Evolutionary conservation across 176 grass and related monocot genomes (phyloP).

Genomic region (Ensete ventricosum): DNA sequence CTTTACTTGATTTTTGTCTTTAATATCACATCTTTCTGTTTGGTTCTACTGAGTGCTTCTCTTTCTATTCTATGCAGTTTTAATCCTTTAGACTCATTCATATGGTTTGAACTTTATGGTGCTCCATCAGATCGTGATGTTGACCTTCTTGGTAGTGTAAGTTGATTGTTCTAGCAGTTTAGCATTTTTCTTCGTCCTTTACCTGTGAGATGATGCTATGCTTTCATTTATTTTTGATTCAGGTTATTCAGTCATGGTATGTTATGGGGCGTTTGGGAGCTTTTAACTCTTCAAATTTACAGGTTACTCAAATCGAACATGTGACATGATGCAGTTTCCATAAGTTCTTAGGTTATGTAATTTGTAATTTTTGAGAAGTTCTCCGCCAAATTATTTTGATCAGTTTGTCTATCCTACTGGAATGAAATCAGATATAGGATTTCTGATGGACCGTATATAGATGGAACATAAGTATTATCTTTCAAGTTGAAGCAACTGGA

Average conservation of each 20-base stretch:
- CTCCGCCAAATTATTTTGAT: neutral
- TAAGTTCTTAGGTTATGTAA: neutral
- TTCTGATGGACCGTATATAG: neutral
- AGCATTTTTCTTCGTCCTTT: conserved; percentile 9
- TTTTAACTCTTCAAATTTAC: conserved; percentile 91
- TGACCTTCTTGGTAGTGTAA: conserved; percentile 90
- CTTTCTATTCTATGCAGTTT: conserved; percentile 39
- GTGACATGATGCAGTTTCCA: neutral
- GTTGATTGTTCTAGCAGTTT: conserved; percentile 8
- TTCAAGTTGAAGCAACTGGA: neutral
- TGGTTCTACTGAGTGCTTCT: neutral
- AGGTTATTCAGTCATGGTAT: conserved; percentile 94
- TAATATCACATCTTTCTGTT: conserved; percentile 1
- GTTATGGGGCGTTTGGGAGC: conserved; percentile 88
- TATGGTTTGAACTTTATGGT: conserved; percentile 89
- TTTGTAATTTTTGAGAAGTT: neutral
- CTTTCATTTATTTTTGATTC: neutral
- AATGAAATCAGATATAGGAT: neutral
- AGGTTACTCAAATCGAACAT: conserved; percentile 29
- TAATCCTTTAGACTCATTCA: conserved; percentile 65
- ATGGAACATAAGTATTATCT: neutral
- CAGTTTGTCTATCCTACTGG: neutral
- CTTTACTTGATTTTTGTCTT: neutral
- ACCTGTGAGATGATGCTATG: conserved; percentile 1
- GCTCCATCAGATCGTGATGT: conserved; percentile 75